These are phyloP conservation scores for Lichtheimia ornata DNA, from an alignment of 371 early-diverging fungal genomes.

Conservation along the genomic window DNA sequence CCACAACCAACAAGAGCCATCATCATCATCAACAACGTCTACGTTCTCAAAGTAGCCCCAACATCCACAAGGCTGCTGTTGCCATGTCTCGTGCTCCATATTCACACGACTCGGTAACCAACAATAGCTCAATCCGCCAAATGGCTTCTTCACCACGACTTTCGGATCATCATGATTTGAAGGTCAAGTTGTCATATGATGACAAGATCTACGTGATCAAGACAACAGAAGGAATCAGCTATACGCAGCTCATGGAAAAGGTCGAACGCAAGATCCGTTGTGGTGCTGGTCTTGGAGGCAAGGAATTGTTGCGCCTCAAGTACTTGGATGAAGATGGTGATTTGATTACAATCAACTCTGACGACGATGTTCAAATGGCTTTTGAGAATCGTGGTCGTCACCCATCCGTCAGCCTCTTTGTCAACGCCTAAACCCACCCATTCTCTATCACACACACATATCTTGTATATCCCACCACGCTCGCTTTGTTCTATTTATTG, in stretches of 20 bases:
- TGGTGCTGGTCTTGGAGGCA: conserved; percentile 59
- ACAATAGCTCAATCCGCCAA: conserved; percentile 20
- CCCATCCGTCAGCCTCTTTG: conserved; percentile 45
- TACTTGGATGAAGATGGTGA: conserved; percentile 95
- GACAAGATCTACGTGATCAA: conserved; percentile 87
- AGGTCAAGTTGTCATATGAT: conserved; percentile 85
- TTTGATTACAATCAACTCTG: conserved; percentile 80
- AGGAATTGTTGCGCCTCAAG: conserved; percentile 68
- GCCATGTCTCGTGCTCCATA: conserved; percentile 4
- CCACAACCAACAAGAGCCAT: conserved; percentile 20
- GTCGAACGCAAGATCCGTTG: conserved; percentile 88
- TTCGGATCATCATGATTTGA: conserved; percentile 43
- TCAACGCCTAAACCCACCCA: conserved; percentile 25
- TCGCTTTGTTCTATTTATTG: conserved; percentile 4
- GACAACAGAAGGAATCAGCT: conserved; percentile 72
- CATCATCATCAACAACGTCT: conserved; percentile 46
- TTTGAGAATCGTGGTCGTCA: conserved; percentile 70
- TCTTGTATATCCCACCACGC: conserved; percentile 9
- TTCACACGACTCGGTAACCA: conserved; percentile 6
- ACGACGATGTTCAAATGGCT: conserved; percentile 92
- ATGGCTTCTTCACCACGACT: conserved; percentile 33
- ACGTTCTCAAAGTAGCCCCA: conserved; percentile 70
- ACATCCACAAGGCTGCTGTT: conserved; percentile 47
- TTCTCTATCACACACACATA: not conserved
- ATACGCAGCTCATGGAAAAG: conserved; percentile 72